Evolutionary conservation across 2,329 filamentous ascomycete species (phyloP), one percentile per base, ranked within the genome.

Genomic region (Aspergillus sp.): DNA sequence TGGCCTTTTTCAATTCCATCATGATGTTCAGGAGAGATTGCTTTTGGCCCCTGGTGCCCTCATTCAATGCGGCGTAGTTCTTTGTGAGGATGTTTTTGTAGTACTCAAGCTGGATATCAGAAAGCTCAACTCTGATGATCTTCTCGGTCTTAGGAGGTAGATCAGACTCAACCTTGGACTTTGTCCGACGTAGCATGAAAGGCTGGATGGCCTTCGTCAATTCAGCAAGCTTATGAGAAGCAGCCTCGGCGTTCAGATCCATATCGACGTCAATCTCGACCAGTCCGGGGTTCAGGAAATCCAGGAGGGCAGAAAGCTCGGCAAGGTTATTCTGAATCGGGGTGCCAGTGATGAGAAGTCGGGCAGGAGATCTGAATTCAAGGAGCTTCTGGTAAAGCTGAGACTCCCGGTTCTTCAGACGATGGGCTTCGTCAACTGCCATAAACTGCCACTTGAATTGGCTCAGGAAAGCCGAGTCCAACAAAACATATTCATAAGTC

Each of bases 1-100:
- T 97, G 69, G 94, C 91, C 74, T 99, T 99, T 78, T 99, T 99
- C 65, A 99, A 74, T 72, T 99, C 94, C 94, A 99, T 99, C 85
- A 99, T 97, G 70, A 99, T 94, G 73, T 99, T 99, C 58, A 99
- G 78, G 13, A 99, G 77, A 0, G 93, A 97, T 61, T 96, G 93
- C 73, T 96, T 97, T 71, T 95, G 90, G 5, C 93, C 94, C 55
- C 85, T 90, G 42, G 88, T 87, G 43, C 91, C 93, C 66, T 96
- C 89, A 63, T 95, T 96, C 29, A 99, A 81, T 3, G 93, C 94
- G 25, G 91, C 86, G 65, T 99, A 99, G 69, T 99, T 99, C 65
- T 93, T 87, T 0, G 94, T 97, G 20, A 99, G 80, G 54, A 99
- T 97, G 67, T 97, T 97, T 76, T 97, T 97, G 79, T 99, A 99